Evolutionary conservation across 2,329 filamentous ascomycete genomes (phyloP).

Genomic region (Neodidymelliopsis sp.): DNA sequence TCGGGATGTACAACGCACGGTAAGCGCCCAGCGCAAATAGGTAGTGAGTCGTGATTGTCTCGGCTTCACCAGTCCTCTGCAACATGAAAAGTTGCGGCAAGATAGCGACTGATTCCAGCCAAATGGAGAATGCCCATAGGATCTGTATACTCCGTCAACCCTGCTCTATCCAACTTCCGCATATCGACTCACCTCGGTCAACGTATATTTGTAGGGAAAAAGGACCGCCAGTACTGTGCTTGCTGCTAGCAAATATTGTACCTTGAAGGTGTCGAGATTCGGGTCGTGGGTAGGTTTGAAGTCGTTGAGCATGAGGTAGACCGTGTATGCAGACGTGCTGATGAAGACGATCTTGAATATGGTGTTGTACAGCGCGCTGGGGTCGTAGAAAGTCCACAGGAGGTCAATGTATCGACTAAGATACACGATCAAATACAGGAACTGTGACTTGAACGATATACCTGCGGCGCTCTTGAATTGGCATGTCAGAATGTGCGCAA

Average conservation of each 20-base stretch:
- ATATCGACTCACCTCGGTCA: conserved; percentile 64
- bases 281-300: conserved; percentile 98
- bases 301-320: conserved; percentile 97
- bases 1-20: conserved; percentile 94
- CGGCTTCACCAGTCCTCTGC: conserved; percentile 94
- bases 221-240: conserved; percentile 80
- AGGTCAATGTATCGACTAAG: conserved; percentile 90
- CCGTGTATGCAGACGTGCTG: conserved; percentile 85
- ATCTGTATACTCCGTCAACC: conserved; percentile 64
- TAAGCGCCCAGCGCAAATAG: conserved; percentile 92
- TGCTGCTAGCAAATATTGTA: conserved; percentile 89
- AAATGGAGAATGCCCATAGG: conserved; percentile 97
- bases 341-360: conserved; percentile 97
- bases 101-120: conserved; percentile 96
- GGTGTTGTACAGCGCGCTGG: conserved; percentile 79
- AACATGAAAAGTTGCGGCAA: conserved; percentile 98
- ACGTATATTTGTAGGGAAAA: conserved; percentile 83
- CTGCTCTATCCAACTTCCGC: not conserved
- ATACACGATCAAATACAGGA: conserved; percentile 92
- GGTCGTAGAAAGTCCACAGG: conserved; percentile 81
- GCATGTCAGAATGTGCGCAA: conserved; percentile 1
- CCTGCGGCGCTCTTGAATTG: conserved; percentile 83
- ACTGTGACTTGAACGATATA: conserved; percentile 99
- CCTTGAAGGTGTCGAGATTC: conserved; percentile 95
- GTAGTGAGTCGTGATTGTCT: conserved; percentile 99